These are phyloP conservation scores for Mycena haematopus DNA, from an alignment of 768 basidiomycete genomes.

Conservation along the genomic window DNA sequence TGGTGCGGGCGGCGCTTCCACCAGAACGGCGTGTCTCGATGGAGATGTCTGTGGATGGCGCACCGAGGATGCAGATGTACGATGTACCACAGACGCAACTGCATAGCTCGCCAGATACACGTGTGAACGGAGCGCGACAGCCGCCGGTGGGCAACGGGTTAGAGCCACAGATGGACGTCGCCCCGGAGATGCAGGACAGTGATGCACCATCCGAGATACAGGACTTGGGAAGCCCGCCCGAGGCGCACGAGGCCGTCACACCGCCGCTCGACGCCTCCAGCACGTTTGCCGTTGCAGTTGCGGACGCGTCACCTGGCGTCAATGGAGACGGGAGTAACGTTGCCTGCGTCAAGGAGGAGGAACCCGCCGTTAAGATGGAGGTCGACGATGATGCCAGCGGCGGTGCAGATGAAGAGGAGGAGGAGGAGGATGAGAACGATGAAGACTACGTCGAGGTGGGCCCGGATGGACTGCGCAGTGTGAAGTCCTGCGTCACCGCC, in stretches of 20 bases:
- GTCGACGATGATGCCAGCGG: slow-evolving; percentile 19
- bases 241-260: slow-evolving; percentile 24
- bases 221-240: slow-evolving; percentile 5
- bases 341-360: slow-evolving; percentile 1
- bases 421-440: slow-evolving; percentile 43
- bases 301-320: neutral
- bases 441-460: slow-evolving; percentile 44
- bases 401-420: slow-evolving; percentile 25
- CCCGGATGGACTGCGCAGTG: slow-evolving; percentile 48
- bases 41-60: neutral
- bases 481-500: slow-evolving; percentile 49
- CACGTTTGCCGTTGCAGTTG: neutral
- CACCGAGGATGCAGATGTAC: too few species aligned
- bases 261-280: slow-evolving; percentile 5
- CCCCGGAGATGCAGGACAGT: neutral
- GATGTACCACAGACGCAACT: neutral
- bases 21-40: neutral
- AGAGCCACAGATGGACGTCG: neutral
- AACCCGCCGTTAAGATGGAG: slow-evolving; percentile 20
- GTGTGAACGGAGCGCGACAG: neutral
- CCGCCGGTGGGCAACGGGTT: neutral
- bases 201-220: neutral
- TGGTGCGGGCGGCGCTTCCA: neutral
- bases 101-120: neutral
- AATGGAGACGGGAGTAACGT: slow-evolving; percentile 10